Evolutionary conservation across 129 eudicot genomes (phyloP), one percentile per base, ranked within the genome.

Genomic region (Solidago caesia): DNA sequence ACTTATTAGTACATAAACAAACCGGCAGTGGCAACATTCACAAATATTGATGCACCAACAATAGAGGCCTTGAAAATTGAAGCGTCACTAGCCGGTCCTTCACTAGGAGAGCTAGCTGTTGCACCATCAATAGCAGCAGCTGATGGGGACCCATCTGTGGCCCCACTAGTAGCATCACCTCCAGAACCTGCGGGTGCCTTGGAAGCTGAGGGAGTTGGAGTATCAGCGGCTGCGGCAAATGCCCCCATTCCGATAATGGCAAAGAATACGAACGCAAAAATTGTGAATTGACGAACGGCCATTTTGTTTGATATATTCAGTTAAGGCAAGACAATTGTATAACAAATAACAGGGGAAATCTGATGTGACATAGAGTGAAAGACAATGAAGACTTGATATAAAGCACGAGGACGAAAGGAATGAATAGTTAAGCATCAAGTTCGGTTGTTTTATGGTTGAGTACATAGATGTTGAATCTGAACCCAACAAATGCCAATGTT

Each of bases 381-480:
- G 1, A 27, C n/a, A 60, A 13, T 7, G 26, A 49, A 61, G 65
- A 75, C 4, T 25, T 52, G 57, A 65, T 66, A 75, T 75, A 65
- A 47, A 74, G 62, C 14, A 75, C 0, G 11, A 41, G 45, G 44
- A 66, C 12, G 5, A 3, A 75, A 62, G 46, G 62, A 51, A 61
- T 41, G 66, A 71, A 64, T 51, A 5, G 77, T 63, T 78, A 51
- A 70, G 57, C 77, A 70, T 63, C 33, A 70, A 62, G 13, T 70
- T 77, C 64, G 75, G 63, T 61, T 49, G 13, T 77, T 61, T 77
- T 5, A 62, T 49, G 82, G 74, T 70, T 51, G 44, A 43, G 59
- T 53, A 76, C 15, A 25, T 65, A 15, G 39, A 60, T 47, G 51
- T 77, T 48, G 21, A 68, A 39, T 58, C 11, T 13, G 42, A 63